Conservation (phyloP, 2,329 filamentous ascomycete genomes). For the Penicillium sp. region DNA sequence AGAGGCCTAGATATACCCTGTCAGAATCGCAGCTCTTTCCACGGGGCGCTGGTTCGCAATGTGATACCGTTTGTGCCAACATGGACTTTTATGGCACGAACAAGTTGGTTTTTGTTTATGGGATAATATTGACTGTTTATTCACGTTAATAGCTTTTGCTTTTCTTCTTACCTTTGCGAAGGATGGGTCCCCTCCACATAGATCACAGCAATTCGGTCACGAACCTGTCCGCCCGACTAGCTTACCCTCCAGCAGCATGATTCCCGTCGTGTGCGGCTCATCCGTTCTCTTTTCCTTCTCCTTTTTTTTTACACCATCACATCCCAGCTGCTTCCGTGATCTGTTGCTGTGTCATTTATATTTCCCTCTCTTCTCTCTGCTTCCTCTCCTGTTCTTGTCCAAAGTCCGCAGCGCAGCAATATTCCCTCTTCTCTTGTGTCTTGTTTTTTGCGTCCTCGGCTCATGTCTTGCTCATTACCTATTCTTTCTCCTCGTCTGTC, state of each 20-base stretch:
- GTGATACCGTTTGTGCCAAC: slow-evolving; percentile 36
- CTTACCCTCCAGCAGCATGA: slow-evolving; percentile 1
- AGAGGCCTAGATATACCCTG: slow-evolving; percentile 37
- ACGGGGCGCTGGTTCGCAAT: slow-evolving; percentile 30
- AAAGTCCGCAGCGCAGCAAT: slow-evolving; percentile 41
- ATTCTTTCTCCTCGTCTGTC: slow-evolving; percentile 27
- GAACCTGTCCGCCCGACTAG: slow-evolving; percentile 22
- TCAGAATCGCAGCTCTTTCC: slow-evolving; percentile 29
- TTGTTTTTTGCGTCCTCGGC: slow-evolving; percentile 24
- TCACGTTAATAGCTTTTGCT: slow-evolving; percentile 41
- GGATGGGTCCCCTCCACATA: slow-evolving; percentile 25
- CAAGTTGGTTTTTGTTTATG: slow-evolving; percentile 36
- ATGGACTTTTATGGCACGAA: slow-evolving; percentile 33
- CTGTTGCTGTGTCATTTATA: slow-evolving; percentile 24
- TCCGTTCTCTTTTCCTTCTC: slow-evolving; percentile 14
- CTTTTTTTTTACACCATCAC: slow-evolving; percentile 14
- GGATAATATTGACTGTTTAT: slow-evolving; percentile 42
- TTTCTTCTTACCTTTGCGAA: slow-evolving; percentile 16
- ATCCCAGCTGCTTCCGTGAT: slow-evolving; percentile 17
- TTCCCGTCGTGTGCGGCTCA: slow-evolving; percentile 8
- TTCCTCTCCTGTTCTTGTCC: slow-evolving; percentile 27
- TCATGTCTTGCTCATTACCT: slow-evolving; percentile 24
- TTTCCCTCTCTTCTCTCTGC: slow-evolving; percentile 21
- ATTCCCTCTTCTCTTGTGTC: slow-evolving; percentile 40
- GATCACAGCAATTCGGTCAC: slow-evolving; percentile 32